These are phyloP conservation scores for Reutealis trisperma DNA, from an alignment of 345 rosid genomes.

Conservation along the genomic window DNA sequence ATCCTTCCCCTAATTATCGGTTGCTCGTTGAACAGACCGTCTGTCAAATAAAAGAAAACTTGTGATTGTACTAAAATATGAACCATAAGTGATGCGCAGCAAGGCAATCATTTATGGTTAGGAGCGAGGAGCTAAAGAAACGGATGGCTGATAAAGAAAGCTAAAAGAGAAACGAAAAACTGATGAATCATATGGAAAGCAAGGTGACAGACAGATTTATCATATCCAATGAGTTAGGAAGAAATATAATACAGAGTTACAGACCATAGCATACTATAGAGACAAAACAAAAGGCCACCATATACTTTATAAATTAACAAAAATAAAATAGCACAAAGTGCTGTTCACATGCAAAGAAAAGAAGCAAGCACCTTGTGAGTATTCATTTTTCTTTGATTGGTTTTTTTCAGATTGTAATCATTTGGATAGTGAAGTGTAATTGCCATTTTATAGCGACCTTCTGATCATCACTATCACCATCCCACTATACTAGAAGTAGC, in stretches of 20 bases:
- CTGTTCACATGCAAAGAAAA: constrained; percentile 20
- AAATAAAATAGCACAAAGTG: background rate
- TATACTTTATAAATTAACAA: background rate
- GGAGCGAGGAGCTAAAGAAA: constrained; percentile 1
- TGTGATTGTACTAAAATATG: too few relatives aligned
- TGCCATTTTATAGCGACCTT: background rate
- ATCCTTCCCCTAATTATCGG: too few relatives aligned
- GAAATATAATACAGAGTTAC: background rate
- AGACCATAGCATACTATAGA: too few relatives aligned
- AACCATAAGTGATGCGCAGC: background rate
- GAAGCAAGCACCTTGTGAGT: constrained; percentile 18
- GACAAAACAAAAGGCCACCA: too few relatives aligned
- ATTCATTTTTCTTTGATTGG: background rate
- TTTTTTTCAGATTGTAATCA: constrained; percentile 9
- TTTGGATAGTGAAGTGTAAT: constrained; percentile 10
- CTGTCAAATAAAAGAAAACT: too few relatives aligned
- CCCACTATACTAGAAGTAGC: background rate
- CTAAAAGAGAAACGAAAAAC: background rate
- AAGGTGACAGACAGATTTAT: background rate
- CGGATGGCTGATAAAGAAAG: constrained; percentile 14
- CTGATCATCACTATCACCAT: constrained; percentile 8
- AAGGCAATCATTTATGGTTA: background rate
- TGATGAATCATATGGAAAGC: background rate
- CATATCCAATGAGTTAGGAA: background rate
- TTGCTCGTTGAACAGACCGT: too few relatives aligned